Evolutionary conservation across 225 moss, liverwort and hornwort genomes (phyloP), one percentile per base, ranked within the genome.

Genomic region (Anthoceros angustus): DNA sequence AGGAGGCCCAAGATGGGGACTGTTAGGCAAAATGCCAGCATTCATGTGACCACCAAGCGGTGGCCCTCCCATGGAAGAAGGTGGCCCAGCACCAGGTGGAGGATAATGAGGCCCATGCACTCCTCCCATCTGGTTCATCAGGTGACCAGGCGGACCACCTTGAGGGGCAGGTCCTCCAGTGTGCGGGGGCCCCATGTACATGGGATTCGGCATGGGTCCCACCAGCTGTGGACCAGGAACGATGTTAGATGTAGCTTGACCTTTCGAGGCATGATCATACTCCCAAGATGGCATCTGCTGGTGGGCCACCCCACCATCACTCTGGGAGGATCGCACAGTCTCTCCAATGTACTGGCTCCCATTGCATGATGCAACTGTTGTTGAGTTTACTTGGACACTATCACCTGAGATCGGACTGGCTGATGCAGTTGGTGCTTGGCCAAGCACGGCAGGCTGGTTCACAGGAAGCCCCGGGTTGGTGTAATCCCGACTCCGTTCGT

Each of bases 401-500:
- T 77, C 62, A 46, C 75, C 77, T 24, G 87, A 77, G 63, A 86
- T 82, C 64, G 83, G 82, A 41, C 73, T 78, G 16, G 66, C 43
- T 75, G 82, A 88, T 41, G 82, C 78, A 41, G 75, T 84, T 39
- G 87, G 82, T 42, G 86, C 76, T 65, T 77, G 87, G 64, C 98
- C 89, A 62, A 84, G 71, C 66, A 92, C 92, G 42, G 89, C 89
- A 64, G 87, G 89, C 78, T 98, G 98, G 43, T 83, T 92, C 15
- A 80, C 70, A 8, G 98, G 87, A 62, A 89, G 87, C 55, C 92
- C 91, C 26, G 92, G 95, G 70, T 92, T 92, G 11, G 87, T 98
- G 45, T 98, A 98, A 74, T 98, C 98, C 72, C 89, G 80, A 80
- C 98, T 98, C 66, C 98, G 78, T 65, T 98, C 98, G 46, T 98